Percentiles rank a stretch among this genome's conserved stretches.
Conservation (phyloP, 164 flowering plant genomes). For the Houttuynia cordata region DNA sequence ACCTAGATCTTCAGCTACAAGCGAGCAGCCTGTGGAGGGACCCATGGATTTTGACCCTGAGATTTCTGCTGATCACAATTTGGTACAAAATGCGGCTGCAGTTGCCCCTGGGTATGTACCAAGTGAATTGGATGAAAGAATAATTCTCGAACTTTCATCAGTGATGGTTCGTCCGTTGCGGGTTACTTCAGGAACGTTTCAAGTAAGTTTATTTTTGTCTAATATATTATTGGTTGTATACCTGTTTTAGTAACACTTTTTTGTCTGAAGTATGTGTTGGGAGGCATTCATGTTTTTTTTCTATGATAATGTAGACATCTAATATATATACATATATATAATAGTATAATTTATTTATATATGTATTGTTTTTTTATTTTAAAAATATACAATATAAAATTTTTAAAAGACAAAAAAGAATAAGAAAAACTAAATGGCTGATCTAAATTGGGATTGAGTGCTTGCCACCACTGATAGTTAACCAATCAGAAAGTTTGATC, state of each 20-base stretch:
- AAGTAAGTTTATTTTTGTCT: slow-evolving; percentile 39
- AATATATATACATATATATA: too few relatives aligned
- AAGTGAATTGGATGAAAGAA: slow-evolving; percentile 84
- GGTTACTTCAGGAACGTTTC: slow-evolving; percentile 78
- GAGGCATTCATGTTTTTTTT: too few relatives aligned
- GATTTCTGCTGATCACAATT: slow-evolving; percentile 26
- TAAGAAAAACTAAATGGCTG: too few relatives aligned
- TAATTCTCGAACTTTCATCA: slow-evolving; percentile 82
- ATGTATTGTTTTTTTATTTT: too few relatives aligned
- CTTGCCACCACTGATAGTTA: too few relatives aligned
- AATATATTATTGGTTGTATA: not conserved
- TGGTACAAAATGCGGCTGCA: slow-evolving; percentile 36
- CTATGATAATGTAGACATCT: too few relatives aligned
- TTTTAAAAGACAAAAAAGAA: too few relatives aligned
- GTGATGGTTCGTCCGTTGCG: slow-evolving; percentile 84
- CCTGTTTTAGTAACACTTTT: not conserved
- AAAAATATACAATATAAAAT: too few relatives aligned
- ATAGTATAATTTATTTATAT: too few relatives aligned
- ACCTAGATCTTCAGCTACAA: slow-evolving; percentile 22
- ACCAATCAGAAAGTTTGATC: too few relatives aligned
- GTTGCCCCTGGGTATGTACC: slow-evolving; percentile 82
- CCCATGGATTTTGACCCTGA: slow-evolving; percentile 28
- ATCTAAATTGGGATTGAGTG: too few relatives aligned
- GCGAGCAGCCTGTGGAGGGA: slow-evolving; percentile 24
- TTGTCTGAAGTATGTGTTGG: too few relatives aligned